Evolutionary conservation across 345 rosid genomes (phyloP), one percentile per base, ranked within the genome.

Genomic region (Bruguiera gymnorhiza): DNA sequence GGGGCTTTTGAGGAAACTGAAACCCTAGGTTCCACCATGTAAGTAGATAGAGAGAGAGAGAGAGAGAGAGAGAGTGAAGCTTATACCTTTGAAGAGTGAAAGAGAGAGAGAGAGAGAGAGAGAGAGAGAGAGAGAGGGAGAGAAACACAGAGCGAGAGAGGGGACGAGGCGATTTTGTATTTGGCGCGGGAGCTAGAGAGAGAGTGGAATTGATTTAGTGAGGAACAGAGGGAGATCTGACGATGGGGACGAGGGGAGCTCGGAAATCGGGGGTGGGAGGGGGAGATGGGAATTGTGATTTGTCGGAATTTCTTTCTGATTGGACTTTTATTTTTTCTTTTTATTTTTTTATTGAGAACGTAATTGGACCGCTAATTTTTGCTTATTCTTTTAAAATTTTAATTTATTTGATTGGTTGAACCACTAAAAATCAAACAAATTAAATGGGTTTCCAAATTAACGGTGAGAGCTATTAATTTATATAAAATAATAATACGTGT

Each of bases 241-340:
- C 84, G 86, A 83, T 57, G 84, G 81, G 78, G 83, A 73, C 69
- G 73, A 53, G 64, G 69, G 75, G 21, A 10, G 30, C 0, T n/a
- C 19, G 63, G 65, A 43, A 43, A 4, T 1, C 8, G 1, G 8
- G 26, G 16, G 3, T 66, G 20, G 56, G 39, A 30, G 60, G 19
- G 62, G 37, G 56, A 52, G 57, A 8, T 1, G 31, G 23, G 7
- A 60, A 18, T 10, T 29, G 27, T 43, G 70, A 43, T 37, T 5
- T 37, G 24, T 52, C 27, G 30, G 23, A 9, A 32, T 32, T 43
- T 61, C 62, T 6, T 18, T n/a, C 9, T 53, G 19, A 43, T 58
- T 21, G 7, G 6, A 13, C 5, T 59, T 39, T 63, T 58, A 16
- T 8, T 34, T 16, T 60, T 7, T 50, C n/a, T 59, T 60, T 6